Conservation (phyloP, 371 early-diverging fungal genomes). For the Circinella minor region DNA sequence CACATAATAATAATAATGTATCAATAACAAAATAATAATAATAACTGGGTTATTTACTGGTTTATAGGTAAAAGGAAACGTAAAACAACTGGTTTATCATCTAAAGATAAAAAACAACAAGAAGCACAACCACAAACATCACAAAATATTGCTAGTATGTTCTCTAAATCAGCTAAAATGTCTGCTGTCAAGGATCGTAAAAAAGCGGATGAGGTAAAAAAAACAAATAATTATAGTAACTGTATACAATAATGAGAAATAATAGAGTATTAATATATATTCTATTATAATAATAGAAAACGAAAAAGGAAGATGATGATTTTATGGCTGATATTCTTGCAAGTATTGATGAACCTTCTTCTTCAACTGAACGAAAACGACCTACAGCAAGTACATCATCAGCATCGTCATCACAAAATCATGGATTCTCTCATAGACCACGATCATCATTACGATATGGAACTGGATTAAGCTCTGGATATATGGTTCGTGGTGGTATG, state of each 20-base stretch:
- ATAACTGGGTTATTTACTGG: neutral
- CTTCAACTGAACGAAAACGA: conserved; percentile 4
- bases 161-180: conserved; percentile 26
- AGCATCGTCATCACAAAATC: neutral
- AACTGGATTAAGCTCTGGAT: conserved; percentile 1
- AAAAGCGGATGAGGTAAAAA: conserved; percentile 10
- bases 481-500: conserved; percentile 1
- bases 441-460: neutral
- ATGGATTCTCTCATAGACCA: neutral
- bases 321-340: conserved; percentile 37
- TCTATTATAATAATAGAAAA: neutral
- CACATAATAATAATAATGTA: too few relatives aligned
- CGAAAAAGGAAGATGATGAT: conserved; percentile 27
- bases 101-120: conserved; percentile 11
- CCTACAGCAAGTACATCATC: neutral
- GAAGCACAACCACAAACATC: neutral
- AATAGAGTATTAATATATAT: neutral
- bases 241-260: too few relatives aligned
- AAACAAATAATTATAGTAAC: neutral
- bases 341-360: conserved; percentile 12
- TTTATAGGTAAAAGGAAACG: conserved; percentile 33
- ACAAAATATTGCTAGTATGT: conserved; percentile 12
- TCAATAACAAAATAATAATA: too few relatives aligned
- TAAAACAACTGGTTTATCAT: conserved; percentile 15
- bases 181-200: conserved; percentile 1